Evolutionary conservation across 805 yeast genomes (phyloP).

Genomic region (Debaryomyces castellii): DNA sequence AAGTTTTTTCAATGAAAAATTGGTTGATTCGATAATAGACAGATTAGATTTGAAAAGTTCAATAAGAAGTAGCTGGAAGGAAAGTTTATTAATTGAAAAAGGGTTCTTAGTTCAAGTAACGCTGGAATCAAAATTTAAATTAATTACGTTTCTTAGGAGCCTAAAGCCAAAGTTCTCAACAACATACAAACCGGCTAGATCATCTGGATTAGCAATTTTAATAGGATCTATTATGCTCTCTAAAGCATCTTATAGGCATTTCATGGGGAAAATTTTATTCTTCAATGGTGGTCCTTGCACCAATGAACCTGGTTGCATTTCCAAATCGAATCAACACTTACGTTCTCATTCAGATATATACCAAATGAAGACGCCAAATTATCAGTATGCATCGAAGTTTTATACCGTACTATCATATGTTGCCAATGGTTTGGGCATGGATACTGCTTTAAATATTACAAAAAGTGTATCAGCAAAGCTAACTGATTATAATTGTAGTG

Average conservation of each 20-base stretch:
- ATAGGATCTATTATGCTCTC: slow-evolving; percentile 21
- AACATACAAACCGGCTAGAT: slow-evolving; percentile 30
- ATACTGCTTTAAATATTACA: slow-evolving; percentile 14
- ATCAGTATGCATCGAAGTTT: slow-evolving; percentile 25
- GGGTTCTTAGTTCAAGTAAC: slow-evolving; percentile 9
- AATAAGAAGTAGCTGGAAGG: slow-evolving; percentile 8
- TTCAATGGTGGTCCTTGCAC: slow-evolving; percentile 43
- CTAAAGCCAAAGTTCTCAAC: slow-evolving; percentile 24
- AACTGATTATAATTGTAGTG: slow-evolving; percentile 18
- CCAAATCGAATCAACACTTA: slow-evolving; percentile 17
- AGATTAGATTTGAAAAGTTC: slow-evolving; percentile 3
- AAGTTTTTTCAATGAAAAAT: slow-evolving; percentile 3
- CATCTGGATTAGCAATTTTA: slow-evolving; percentile 35
- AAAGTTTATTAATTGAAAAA: slow-evolving; percentile 9
- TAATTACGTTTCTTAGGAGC: slow-evolving; percentile 10
- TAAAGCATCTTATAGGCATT: slow-evolving; percentile 15
- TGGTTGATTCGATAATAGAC: slow-evolving; percentile 1
- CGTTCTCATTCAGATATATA: slow-evolving; percentile 37
- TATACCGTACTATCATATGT: slow-evolving; percentile 26
- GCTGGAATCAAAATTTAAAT: slow-evolving; percentile 3
- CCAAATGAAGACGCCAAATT: slow-evolving; percentile 27
- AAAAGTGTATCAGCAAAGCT: slow-evolving; percentile 18
- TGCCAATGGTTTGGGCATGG: slow-evolving; percentile 26
- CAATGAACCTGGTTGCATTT: slow-evolving; percentile 33
- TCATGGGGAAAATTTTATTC: slow-evolving; percentile 25